Base-by-base conservation (phyloP, 768 basidiomycete genomes). In the Hirschioporus abietinus region DNA sequence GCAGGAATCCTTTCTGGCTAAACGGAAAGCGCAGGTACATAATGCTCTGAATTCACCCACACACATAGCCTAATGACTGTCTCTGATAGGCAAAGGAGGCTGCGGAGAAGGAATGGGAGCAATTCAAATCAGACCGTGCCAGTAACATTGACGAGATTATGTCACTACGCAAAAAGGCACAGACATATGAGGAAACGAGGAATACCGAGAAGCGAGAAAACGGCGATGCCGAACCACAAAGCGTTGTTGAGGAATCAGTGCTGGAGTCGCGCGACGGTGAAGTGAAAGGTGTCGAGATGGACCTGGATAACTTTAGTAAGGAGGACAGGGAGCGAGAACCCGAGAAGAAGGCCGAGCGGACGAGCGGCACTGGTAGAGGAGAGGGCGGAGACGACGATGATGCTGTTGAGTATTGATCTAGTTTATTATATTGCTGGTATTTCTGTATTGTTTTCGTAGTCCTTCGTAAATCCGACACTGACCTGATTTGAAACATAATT, bases 311-410 rank as follows among this genome's bases (percentile, higher is more conserved):
- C 35, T 70, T 70, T 60, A 78, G 67, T 59, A 60, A 66, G 20
- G 63, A 71, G 69, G 62, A 70, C 61, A 34, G 68, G 30, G 64
- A 66, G 59, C 63, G 24, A 25, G 63, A 68, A 25, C 65, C 64
- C 35, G 64, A 52, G 15, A 35, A 69, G 34, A 52, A 64, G 63
- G 20, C 64, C 17, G 58, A 58, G 77, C 69, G 72, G 58, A 30
- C 58, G 58, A 68, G 67, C 34, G 71, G 67, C 35, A 71, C 63
- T 71, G 76, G 72, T 69, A 78, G 74, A 6, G 71, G 76, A 72
- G 66, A 80, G 80, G 70, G 79, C 83, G 65, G 72, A 72, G 89
- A 91, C 66, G 91, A 90, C 69, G 91, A 92, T 69, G 91, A 92
- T 73, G 91, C 89, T 12, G 89, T 92, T 60, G 91, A 92, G 78